Evolutionary conservation across 805 yeast genomes (phyloP), one percentile per base, ranked within the genome.

Genomic region (Sugiyamaella chiloensis): DNA sequence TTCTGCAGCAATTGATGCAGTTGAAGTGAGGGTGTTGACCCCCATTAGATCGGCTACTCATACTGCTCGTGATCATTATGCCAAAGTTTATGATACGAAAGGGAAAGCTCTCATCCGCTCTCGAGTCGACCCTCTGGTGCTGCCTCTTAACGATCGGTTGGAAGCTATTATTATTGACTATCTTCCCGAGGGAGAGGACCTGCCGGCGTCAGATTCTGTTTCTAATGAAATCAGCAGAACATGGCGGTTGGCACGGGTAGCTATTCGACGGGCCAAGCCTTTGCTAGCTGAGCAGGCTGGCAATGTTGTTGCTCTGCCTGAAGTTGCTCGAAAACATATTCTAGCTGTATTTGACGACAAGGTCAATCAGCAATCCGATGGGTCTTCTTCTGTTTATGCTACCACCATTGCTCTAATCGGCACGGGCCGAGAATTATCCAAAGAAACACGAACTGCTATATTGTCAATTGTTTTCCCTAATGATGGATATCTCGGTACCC

Each of bases 61-160:
- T 42, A 65, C 74, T 49, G 80, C 85, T 53, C 70, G 69, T 43
- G 66, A 66, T 45, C 76, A 79, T 59, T 75, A 79, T 59, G 68
- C 73, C 41, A 70, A 76, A 26, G 58, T 79, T 34, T 74, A 76
- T 60, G 80, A 81, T 58, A 72, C 78, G 5, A 68, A 79, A 24
- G 87, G 87, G 20, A 79, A 78, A 58, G 84, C 86, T 34, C 60
- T 81, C 43, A 54, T 85, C 31, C 72, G 87, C 54, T 71, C 83
- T n/a, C 73, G 76, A 20, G 58, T 82, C 19, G 88, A 83, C 62
- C 83, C 86, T 3, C 29, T 82, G 9, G 68, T 85, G 40, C 71
- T 69, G 30, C 90, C 93, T 24, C 39, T 83, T 39, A 87, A 85
- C 66, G 65, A 72, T 29, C 66, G 71, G 27, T 62, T 85, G 44